Conservation (phyloP, 192 early-diverging fungal species). For the Dimargaris xerosporica region DNA sequence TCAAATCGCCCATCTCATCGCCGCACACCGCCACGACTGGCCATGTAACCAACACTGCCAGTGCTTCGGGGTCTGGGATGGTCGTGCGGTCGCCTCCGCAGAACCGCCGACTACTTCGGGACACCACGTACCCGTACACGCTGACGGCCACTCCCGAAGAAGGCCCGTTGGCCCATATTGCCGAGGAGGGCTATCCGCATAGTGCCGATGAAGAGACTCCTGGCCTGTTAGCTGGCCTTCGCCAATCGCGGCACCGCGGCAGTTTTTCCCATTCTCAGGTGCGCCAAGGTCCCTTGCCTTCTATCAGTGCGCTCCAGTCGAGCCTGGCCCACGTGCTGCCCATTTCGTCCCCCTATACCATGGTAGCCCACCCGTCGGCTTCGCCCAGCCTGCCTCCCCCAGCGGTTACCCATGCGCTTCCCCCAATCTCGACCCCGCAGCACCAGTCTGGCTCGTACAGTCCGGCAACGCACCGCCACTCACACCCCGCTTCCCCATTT, state of each 20-base stretch:
- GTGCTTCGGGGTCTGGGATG: background rate
- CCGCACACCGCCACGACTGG: background rate
- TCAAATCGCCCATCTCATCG: background rate
- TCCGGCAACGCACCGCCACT: no score
- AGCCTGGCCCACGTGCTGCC: no score
- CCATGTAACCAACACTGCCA: background rate
- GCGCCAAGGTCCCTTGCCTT: no score
- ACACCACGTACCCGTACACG: background rate
- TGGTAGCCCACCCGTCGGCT: no score
- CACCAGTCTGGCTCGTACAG: no score
- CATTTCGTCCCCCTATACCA: no score
- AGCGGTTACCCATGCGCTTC: no score
- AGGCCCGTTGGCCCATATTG: background rate
- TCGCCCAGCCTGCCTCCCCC: no score
- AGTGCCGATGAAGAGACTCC: background rate
- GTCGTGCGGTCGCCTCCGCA: background rate
- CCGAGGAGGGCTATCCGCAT: background rate
- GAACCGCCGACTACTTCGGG: background rate
- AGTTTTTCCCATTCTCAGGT: slow-evolving; percentile 1
- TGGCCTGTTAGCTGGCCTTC: background rate
- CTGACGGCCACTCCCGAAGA: background rate
- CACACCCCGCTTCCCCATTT: no score
- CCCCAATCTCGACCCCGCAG: no score
- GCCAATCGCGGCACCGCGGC: background rate
- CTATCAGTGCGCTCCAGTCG: no score